phyloP scores from a whole-genome alignment of 1,284 basidiomycete species.

The Fomitopsis betulina region DNA sequence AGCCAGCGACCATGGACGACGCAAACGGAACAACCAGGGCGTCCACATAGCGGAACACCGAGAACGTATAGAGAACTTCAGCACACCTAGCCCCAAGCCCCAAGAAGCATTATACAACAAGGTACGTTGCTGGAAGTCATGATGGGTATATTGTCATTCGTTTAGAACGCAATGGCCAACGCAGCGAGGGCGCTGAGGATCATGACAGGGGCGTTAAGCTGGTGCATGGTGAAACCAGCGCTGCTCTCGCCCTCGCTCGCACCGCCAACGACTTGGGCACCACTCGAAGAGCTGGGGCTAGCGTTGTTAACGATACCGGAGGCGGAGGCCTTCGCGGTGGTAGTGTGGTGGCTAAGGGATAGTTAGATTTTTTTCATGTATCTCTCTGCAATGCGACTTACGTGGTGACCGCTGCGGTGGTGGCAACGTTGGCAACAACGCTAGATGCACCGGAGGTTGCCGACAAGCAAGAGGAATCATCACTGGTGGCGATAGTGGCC shows the following conservation, averaged over 20 bases:
- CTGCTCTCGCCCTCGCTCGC: conserved; percentile 45
- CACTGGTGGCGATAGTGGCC: conserved; percentile 50
- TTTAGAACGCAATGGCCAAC: conserved; percentile 23
- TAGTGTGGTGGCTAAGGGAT: background rate
- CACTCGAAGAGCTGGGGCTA: conserved; percentile 12
- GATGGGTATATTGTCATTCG: conserved; percentile 8
- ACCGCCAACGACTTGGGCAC: conserved; percentile 38
- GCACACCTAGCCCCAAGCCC: conserved; percentile 4
- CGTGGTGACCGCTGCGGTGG: conserved; percentile 3
- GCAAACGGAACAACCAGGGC: background rate
- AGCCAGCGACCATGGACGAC: conserved; percentile 2
- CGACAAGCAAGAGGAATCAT: conserved; percentile 45
- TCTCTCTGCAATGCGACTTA: background rate
- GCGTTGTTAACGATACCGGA: conserved; percentile 7
- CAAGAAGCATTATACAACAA: conserved; percentile 5
- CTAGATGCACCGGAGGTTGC: conserved; percentile 9
- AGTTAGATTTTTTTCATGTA: background rate
- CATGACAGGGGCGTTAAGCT: conserved; percentile 21
- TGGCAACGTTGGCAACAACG: conserved; percentile 5
- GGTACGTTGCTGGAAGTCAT: background rate
- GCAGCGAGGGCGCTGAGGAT: conserved; percentile 26
- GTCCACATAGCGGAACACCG: background rate
- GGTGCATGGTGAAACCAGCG: conserved; percentile 24
- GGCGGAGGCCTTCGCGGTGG: conserved; percentile 5
- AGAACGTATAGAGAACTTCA: background rate